Evolutionary conservation across 441 rosid genomes (phyloP).

Genomic region (Populus hybrid): DNA sequence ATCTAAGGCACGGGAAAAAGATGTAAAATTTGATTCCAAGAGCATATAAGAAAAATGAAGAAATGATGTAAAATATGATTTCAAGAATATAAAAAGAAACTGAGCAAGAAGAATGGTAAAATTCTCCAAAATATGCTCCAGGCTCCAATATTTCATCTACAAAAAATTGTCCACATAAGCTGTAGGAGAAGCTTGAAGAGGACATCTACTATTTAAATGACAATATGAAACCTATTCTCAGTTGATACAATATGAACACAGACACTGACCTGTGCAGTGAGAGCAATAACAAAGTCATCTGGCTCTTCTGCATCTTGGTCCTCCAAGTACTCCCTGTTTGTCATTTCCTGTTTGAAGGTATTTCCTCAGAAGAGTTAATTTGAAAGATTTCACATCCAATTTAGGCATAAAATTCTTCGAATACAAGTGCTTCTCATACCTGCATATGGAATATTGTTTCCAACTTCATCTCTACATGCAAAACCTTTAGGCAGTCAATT

Average conservation of each 20-base stretch:
- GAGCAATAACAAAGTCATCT: slow-evolving; percentile 87
- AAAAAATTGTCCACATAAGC: neutral
- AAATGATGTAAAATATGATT: neutral
- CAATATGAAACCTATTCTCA: neutral
- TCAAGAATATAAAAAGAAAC: neutral
- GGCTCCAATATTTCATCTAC: neutral
- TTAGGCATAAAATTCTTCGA: slow-evolving; percentile 6
- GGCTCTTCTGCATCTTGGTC: slow-evolving; percentile 99
- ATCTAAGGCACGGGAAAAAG: slow-evolving; percentile 40
- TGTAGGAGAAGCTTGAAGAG: neutral
- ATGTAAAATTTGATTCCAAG: slow-evolving; percentile 2
- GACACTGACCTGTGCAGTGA: slow-evolving; percentile 74
- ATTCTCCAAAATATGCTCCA: neutral
- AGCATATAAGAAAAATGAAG: neutral
- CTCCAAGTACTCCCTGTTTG: slow-evolving; percentile 80
- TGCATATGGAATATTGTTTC: slow-evolving; percentile 95
- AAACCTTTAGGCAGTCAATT: slow-evolving; percentile 90
- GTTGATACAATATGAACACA: neutral
- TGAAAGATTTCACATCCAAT: slow-evolving; percentile 11
- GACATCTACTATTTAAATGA: neutral
- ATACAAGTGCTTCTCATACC: slow-evolving; percentile 44
- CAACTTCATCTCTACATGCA: slow-evolving; percentile 97
- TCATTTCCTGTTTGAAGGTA: slow-evolving; percentile 72
- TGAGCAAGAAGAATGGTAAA: neutral
- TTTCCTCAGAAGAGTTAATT: slow-evolving; percentile 15